Evolutionary conservation across 805 yeast species (phyloP).

Genomic region (Pichia sporocuriosa): DNA sequence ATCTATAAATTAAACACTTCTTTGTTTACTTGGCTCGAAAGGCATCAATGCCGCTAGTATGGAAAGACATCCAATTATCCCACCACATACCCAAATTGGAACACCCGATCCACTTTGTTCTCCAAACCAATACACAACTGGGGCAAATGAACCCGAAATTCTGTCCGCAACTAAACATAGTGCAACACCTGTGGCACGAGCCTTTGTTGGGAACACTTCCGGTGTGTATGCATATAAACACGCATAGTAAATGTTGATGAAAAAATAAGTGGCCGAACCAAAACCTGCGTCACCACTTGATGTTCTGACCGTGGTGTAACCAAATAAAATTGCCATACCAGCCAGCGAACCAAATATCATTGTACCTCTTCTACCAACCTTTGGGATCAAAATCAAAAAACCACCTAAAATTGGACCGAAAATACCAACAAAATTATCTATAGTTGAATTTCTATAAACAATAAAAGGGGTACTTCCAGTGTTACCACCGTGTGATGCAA

Average conservation of each 20-base stretch:
- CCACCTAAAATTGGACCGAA: constrained; percentile 52
- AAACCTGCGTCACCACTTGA: constrained; percentile 47
- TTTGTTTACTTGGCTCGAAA: constrained; percentile 39
- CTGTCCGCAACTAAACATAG: constrained; percentile 48
- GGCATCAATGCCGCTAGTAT: constrained; percentile 42
- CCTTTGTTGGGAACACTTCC: constrained; percentile 48
- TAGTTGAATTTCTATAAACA: constrained; percentile 42
- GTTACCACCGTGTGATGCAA: constrained; percentile 44
- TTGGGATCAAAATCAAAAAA: constrained; percentile 25
- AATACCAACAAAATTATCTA: constrained; percentile 39
- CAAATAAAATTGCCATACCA: constrained; percentile 52
- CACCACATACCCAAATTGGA: constrained; percentile 60
- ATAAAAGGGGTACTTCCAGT: constrained; percentile 34
- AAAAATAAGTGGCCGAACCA: constrained; percentile 41
- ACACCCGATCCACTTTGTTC: constrained; percentile 41
- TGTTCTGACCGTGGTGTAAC: constrained; percentile 55
- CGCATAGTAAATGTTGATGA: constrained; percentile 46
- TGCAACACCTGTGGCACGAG: constrained; percentile 56
- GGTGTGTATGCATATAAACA: constrained; percentile 62
- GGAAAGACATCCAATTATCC: constrained; percentile 42
- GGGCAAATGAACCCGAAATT: constrained; percentile 49
- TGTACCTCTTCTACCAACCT: constrained; percentile 51
- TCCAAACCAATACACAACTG: constrained; percentile 49
- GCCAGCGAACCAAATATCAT: constrained; percentile 44
- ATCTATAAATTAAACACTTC: constrained; percentile 24